These are phyloP conservation scores for Oryza punctata DNA, from an alignment of 176 grass and related monocot species.

Conservation along the genomic window DNA sequence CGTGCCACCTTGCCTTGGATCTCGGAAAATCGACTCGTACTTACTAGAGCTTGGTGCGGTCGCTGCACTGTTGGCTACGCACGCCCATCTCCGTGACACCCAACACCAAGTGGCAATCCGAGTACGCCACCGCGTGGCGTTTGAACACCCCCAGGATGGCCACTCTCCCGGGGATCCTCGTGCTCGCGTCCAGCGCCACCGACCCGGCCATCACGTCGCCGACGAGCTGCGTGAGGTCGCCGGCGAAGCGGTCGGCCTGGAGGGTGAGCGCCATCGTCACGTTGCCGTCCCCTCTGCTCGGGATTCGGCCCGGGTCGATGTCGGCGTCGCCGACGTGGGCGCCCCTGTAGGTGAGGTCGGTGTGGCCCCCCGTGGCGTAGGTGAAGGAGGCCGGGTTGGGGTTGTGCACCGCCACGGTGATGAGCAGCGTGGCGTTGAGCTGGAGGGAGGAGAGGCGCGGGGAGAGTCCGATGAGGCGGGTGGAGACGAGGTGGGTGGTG, in stretches of 20 bases:
- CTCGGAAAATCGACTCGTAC: no score
- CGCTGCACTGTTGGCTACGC: slow-evolving; percentile 54
- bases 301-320: slow-evolving; percentile 54
- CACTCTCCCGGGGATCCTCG: slow-evolving; percentile 59
- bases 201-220: slow-evolving; percentile 41
- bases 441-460: slow-evolving; percentile 54
- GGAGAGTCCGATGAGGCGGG: slow-evolving; percentile 39
- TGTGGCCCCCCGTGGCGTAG: slow-evolving; percentile 33
- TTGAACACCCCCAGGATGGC: slow-evolving; percentile 66
- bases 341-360: slow-evolving; percentile 53
- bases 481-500: slow-evolving; percentile 46
- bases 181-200: slow-evolving; percentile 45
- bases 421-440: slow-evolving; percentile 65
- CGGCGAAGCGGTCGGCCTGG: slow-evolving; percentile 45
- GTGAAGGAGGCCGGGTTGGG: slow-evolving; percentile 76
- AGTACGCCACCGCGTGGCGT: slow-evolving; percentile 54
- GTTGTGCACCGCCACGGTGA: slow-evolving; percentile 59
- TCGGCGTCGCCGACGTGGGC: slow-evolving; percentile 55
- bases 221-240: slow-evolving; percentile 7
- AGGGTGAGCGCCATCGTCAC: slow-evolving; percentile 48
- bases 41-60: slow-evolving; percentile 48
- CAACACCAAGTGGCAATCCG: slow-evolving; percentile 48
- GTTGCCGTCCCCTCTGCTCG: slow-evolving; percentile 45
- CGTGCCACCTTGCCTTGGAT: no score
- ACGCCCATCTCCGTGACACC: slow-evolving; percentile 44